Evolutionary conservation across 768 basidiomycete genomes (phyloP).

Genomic region (Agrocybe praecox): DNA sequence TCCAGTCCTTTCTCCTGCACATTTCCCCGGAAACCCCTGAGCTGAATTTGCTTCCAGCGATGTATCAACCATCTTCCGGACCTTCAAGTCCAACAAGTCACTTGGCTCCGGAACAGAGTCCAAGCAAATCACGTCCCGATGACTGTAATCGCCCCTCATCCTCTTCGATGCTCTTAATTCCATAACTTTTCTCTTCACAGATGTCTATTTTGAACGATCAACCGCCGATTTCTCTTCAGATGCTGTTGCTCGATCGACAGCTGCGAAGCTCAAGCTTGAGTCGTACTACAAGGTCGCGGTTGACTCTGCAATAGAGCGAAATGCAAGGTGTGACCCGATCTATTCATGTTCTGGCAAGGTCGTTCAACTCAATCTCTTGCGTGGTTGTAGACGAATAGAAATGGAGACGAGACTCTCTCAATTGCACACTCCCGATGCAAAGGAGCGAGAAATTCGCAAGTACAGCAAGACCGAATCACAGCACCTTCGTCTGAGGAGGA

Average conservation of each 20-base stretch:
- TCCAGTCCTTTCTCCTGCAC: neutral
- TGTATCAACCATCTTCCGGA: constrained; percentile 41
- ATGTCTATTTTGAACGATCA: constrained; percentile 95
- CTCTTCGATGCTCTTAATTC: neutral
- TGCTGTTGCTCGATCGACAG: constrained; percentile 86
- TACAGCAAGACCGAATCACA: constrained; percentile 87
- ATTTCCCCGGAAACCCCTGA: constrained; percentile 7
- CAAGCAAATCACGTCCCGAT: constrained; percentile 42
- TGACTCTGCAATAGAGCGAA: constrained; percentile 93
- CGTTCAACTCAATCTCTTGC: neutral
- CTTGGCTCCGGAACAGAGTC: constrained; percentile 35
- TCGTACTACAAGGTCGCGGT: constrained; percentile 99
- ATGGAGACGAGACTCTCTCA: constrained; percentile 85
- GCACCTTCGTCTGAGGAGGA: constrained; percentile 89
- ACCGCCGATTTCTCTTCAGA: constrained; percentile 82
- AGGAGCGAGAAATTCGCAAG: constrained; percentile 85
- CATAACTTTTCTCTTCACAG: constrained; percentile 39
- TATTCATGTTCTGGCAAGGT: neutral
- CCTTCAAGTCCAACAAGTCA: constrained; percentile 39
- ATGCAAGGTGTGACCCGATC: constrained; percentile 65
- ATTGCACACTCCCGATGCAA: constrained; percentile 74
- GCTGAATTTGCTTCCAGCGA: constrained; percentile 11
- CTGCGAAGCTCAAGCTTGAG: constrained; percentile 95
- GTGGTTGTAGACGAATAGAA: constrained; percentile 72
- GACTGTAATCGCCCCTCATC: constrained; percentile 37